A percentile compares a stretch with the other conserved stretches of the same genome.
These are phyloP conservation scores for Ochromonas danica DNA, from an alignment of 108 stramenopile species.

Conservation along the genomic window DNA sequence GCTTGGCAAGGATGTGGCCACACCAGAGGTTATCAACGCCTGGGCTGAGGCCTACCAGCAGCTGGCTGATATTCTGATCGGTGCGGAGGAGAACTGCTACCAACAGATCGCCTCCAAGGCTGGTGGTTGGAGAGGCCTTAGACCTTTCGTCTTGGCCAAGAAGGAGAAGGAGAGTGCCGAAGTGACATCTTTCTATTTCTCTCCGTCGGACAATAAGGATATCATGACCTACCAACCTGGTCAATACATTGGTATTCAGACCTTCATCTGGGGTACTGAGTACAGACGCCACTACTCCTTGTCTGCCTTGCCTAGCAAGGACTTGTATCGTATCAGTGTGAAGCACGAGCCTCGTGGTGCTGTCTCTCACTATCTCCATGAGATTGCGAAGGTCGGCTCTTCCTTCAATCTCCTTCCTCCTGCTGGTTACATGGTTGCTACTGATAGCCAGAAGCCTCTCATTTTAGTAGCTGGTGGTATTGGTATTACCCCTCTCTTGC, in stretches of 20 bases:
- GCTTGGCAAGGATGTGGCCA: background rate
- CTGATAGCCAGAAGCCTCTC: too few relatives aligned
- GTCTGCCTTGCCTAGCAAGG: too few relatives aligned
- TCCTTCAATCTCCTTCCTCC: background rate
- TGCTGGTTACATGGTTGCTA: too few relatives aligned
- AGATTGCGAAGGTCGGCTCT: background rate
- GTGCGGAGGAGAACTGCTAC: background rate
- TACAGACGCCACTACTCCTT: background rate
- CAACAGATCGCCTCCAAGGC: background rate
- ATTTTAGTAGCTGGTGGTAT: background rate
- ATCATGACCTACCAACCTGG: background rate
- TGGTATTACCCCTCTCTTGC: background rate
- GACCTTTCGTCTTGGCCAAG: background rate
- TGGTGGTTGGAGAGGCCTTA: background rate
- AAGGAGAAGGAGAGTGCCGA: background rate
- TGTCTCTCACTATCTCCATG: background rate
- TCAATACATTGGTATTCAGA: background rate
- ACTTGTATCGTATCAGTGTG: background rate
- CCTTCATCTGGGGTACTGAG: background rate
- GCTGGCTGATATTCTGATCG: constrained; percentile 11
- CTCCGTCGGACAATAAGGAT: background rate
- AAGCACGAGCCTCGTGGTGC: background rate
- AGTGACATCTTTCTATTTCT: background rate
- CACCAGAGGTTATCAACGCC: background rate
- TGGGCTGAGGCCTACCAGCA: constrained; percentile 4